Conservation (phyloP, 768 basidiomycete genomes). For the Rhizopogon vesiculosus region DNA sequence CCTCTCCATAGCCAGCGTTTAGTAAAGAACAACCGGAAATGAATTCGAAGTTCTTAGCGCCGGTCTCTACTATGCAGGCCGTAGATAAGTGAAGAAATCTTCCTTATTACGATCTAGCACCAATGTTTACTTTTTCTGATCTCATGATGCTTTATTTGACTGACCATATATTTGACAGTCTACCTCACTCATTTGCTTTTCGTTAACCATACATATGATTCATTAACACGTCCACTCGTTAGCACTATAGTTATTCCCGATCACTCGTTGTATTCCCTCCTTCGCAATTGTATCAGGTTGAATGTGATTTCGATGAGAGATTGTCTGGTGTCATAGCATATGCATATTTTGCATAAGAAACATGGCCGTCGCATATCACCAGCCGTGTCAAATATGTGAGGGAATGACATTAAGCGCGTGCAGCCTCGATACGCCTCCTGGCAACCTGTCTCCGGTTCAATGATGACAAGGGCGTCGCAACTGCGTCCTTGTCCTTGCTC, state of each 20-base stretch:
- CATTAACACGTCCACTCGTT: background rate
- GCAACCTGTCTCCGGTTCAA: constrained; percentile 86
- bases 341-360: constrained; percentile 27
- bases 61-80: too few relatives aligned
- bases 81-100: too few relatives aligned
- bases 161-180: background rate
- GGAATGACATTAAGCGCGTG: constrained; percentile 44
- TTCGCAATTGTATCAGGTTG: background rate
- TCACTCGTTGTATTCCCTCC: background rate
- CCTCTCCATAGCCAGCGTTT: background rate
- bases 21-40: background rate
- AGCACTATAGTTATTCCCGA: background rate
- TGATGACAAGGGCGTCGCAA: constrained; percentile 49
- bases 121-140: background rate
- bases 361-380: constrained; percentile 11
- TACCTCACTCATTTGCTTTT: background rate
- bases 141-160: background rate
- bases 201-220: background rate
- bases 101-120: background rate
- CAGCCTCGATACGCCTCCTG: constrained; percentile 84
- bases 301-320: background rate
- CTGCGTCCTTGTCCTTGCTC: constrained; percentile 73
- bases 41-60: background rate
- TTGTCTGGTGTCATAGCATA: constrained; percentile 19
- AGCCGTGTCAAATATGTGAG: constrained; percentile 7